Evolutionary conservation across 306 rosid species (phyloP).

Genomic region (Lathyrus sativus): DNA sequence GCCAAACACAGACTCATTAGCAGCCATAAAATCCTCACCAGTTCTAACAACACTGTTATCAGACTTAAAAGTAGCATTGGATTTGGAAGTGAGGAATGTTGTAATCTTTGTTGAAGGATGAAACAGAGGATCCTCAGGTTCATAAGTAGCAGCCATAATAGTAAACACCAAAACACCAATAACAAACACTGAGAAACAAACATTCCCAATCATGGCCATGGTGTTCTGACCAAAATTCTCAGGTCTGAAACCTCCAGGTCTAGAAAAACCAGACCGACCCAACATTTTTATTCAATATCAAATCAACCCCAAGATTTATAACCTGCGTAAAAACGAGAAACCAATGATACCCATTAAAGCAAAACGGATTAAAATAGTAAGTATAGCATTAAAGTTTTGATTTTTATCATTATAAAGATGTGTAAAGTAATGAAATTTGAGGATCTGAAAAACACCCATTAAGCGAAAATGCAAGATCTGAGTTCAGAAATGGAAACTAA

Average conservation of each 20-base stretch:
- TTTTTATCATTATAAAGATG: constrained; percentile 41
- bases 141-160: constrained; percentile 91
- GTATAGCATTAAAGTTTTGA: constrained; percentile 25
- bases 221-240: constrained; percentile 86
- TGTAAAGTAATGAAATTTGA: constrained; percentile 21
- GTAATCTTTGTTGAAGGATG: constrained; percentile 92
- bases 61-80: constrained; percentile 95
- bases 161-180: constrained; percentile 85
- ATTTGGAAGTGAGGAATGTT: constrained; percentile 79
- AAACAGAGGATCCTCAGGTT: constrained; percentile 96
- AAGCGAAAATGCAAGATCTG: constrained; percentile 39
- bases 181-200: constrained; percentile 86
- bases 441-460: constrained; percentile 42
- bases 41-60: constrained; percentile 80
- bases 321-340: constrained; percentile 40
- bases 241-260: constrained; percentile 73
- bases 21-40: constrained; percentile 93
- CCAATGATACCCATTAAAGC: constrained; percentile 47
- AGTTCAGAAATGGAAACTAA: constrained; percentile 37
- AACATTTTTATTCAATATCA: constrained; percentile 36
- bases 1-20: constrained; percentile 76
- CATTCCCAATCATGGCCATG: constrained; percentile 83
- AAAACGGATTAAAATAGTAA: constrained; percentile 38
- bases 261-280: constrained; percentile 63
- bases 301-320: constrained; percentile 31